Base-by-base conservation (phyloP, 495 filamentous ascomycete genomes). In the Choiromyces venosus region DNA sequence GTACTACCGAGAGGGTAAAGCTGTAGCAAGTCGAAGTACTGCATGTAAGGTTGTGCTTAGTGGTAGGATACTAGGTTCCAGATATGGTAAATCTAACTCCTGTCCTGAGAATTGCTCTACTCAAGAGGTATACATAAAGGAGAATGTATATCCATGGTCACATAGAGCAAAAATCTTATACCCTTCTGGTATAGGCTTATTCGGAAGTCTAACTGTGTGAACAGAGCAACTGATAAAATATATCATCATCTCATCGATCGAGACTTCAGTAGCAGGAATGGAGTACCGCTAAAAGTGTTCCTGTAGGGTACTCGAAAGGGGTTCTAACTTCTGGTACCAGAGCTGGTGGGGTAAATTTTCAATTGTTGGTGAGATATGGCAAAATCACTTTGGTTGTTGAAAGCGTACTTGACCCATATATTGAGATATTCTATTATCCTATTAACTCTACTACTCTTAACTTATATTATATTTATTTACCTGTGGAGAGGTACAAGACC, bases 191-290 rank as follows among this genome's bases (percentile, higher is more conserved):
- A 76, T 76, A 12, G 71, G 67, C 42, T 76, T 73, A 65, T 67
- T 40, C 0, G 42, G 65, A 65, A 77, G 74, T 36, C 71, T 74
- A 1, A 37, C 44, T 16, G 46, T 74, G 42, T 74, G 12, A 19
- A 68, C 19, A 16, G 68, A 71, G 4, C 65, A 21, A 18, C 69
- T 46, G 1, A 56, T 71, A 40, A 69, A 74, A 4, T 25, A 1
- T 36, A 77, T 74, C 72, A n/a, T n/a, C n/a, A 64, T 44, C 39
- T 77, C 68, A 69, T 71, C 68, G 3, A 74, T 69, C 4, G 65
- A 66, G 6, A 68, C 37, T 37, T 69, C 69, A 0, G 46, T 64
- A 0, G 68, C 68, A 10, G 75, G 67, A 1, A 73, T 42, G 9
- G 18, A 19, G 3, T 72, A 72, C 21, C 21, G 7, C n/a, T 76